Percentiles rank a stretch among this genome's conserved stretches.
phyloP scores from a whole-genome alignment of 805 yeast genomes.

The Myxozyma neotropica region DNA sequence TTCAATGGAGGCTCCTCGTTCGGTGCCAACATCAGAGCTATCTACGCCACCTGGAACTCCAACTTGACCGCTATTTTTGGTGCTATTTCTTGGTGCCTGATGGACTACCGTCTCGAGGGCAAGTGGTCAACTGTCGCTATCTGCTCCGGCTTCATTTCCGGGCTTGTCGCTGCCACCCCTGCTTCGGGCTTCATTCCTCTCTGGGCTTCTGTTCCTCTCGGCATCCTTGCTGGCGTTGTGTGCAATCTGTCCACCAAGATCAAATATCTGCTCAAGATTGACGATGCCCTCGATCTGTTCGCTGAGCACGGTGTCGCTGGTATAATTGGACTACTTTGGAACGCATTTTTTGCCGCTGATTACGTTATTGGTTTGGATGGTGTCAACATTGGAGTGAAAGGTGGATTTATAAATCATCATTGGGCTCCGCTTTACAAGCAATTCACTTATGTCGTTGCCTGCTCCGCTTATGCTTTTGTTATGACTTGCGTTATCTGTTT shows the following conservation, averaged over 20 bases:
- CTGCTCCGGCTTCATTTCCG: constrained; percentile 94
- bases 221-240: constrained; percentile 74
- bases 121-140: constrained; percentile 95
- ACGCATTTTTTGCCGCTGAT: constrained; percentile 82
- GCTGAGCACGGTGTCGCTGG: constrained; percentile 99
- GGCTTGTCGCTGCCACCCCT: constrained; percentile 96
- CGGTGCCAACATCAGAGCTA: constrained; percentile 79
- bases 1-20: constrained; percentile 91
- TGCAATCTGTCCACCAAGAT: constrained; percentile 91
- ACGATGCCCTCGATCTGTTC: constrained; percentile 89
- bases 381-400: constrained; percentile 54
- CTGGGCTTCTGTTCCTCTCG: constrained; percentile 88
- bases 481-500: constrained; percentile 78
- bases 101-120: constrained; percentile 83
- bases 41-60: constrained; percentile 89
- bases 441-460: constrained; percentile 77
- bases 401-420: constrained; percentile 92
- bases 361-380: constrained; percentile 93
- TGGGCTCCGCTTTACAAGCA: constrained; percentile 91
- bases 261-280: constrained; percentile 77
- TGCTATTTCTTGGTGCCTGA: constrained; percentile 86
- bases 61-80: constrained; percentile 88
- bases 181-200: constrained; percentile 87
- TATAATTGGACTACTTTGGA: constrained; percentile 82
- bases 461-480: constrained; percentile 70